Evolutionary conservation across 73 alveolate genomes (phyloP).

Genomic region (Paramecium caudatum): DNA sequence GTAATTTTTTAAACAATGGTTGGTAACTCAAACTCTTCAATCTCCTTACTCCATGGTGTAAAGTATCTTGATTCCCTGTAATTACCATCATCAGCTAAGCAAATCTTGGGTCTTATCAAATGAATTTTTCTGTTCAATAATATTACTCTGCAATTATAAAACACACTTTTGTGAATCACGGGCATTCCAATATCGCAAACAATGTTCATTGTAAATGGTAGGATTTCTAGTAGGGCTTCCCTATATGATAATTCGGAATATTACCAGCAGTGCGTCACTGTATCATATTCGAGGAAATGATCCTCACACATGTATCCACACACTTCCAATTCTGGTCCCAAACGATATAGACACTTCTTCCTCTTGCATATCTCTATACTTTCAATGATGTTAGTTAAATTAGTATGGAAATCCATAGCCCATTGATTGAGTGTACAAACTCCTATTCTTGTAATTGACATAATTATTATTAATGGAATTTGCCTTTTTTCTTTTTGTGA

Average conservation of each 20-base stretch:
- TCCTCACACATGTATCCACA: slow-evolving; percentile 96
- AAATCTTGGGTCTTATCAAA: slow-evolving; percentile 92
- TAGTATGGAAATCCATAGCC: slow-evolving; percentile 88
- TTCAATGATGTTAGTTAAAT: slow-evolving; percentile 81
- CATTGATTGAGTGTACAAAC: slow-evolving; percentile 73
- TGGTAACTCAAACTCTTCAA: slow-evolving; percentile 81
- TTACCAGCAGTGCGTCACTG: slow-evolving; percentile 89
- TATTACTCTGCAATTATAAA: slow-evolving; percentile 91
- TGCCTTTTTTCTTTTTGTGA: slow-evolving; percentile 57
- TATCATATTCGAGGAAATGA: slow-evolving; percentile 93
- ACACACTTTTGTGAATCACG: slow-evolving; percentile 85
- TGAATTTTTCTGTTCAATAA: slow-evolving; percentile 81
- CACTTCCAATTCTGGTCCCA: slow-evolving; percentile 93
- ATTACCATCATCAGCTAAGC: slow-evolving; percentile 91
- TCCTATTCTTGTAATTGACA: slow-evolving; percentile 69
- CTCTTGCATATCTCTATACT: slow-evolving; percentile 85
- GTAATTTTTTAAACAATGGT: slow-evolving; percentile 66
- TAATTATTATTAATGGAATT: slow-evolving; percentile 13
- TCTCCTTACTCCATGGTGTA: slow-evolving; percentile 90
- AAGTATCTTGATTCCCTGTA: slow-evolving; percentile 95
- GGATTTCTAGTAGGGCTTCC: slow-evolving; percentile 89
- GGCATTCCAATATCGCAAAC: slow-evolving; percentile 96
- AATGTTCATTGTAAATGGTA: slow-evolving; percentile 82
- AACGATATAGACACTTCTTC: slow-evolving; percentile 76
- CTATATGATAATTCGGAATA: slow-evolving; percentile 20